phyloP scores from a whole-genome alignment of 2,329 filamentous ascomycete genomes.

The Periglandula ipomoeae region DNA sequence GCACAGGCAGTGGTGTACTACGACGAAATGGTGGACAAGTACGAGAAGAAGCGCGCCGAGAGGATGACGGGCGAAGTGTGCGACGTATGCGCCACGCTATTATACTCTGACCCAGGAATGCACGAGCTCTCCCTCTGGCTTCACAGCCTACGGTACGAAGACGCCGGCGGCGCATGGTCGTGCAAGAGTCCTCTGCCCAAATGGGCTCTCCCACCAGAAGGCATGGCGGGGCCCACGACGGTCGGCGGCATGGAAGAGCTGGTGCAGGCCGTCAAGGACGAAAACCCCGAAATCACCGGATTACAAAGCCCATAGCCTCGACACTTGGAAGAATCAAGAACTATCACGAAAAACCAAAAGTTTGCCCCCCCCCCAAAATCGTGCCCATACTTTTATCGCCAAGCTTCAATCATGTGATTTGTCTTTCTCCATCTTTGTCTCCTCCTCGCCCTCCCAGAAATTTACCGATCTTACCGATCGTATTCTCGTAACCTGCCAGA shows the following conservation, averaged over 20 bases:
- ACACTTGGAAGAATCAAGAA: neutral
- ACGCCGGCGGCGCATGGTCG: slow-evolving; percentile 72
- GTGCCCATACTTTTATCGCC: neutral
- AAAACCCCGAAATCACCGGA: slow-evolving; percentile 28
- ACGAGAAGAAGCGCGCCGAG: slow-evolving; percentile 85
- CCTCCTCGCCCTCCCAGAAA: too few relatives aligned
- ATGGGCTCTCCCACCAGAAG: slow-evolving; percentile 78
- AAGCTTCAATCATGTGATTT: neutral
- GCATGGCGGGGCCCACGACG: slow-evolving; percentile 60
- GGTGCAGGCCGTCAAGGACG: slow-evolving; percentile 43
- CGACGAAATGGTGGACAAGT: slow-evolving; percentile 84
- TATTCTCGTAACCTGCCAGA: too few relatives aligned
- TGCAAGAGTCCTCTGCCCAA: slow-evolving; percentile 76
- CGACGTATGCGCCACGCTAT: slow-evolving; percentile 69
- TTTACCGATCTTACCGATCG: too few relatives aligned
- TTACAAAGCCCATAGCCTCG: neutral
- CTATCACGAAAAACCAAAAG: neutral
- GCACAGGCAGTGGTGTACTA: slow-evolving; percentile 88
- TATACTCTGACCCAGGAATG: slow-evolving; percentile 85
- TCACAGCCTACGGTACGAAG: slow-evolving; percentile 85
- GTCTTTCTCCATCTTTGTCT: too few relatives aligned
- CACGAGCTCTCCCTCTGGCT: slow-evolving; percentile 92
- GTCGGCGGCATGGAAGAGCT: slow-evolving; percentile 53
- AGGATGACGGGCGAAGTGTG: slow-evolving; percentile 84
- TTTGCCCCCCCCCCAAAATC: neutral